These are phyloP conservation scores for Phyllosticta ampelicida DNA, from an alignment of 2,329 filamentous ascomycete genomes.

Conservation along the genomic window DNA sequence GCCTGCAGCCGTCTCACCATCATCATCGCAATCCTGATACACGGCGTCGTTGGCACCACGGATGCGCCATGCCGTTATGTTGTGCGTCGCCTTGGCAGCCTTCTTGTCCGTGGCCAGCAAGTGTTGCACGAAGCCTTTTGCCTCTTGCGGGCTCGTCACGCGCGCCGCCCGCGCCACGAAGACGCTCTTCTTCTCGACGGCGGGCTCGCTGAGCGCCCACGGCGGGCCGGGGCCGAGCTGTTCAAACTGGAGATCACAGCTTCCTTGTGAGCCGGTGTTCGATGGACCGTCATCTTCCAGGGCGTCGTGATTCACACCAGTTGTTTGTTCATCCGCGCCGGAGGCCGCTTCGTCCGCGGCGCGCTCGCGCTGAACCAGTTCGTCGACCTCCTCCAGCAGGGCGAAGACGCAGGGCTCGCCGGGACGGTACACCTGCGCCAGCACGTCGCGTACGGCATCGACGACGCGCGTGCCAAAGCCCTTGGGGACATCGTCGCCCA, in stretches of 20 bases:
- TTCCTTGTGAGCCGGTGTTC: constrained; percentile 13
- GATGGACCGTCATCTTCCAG: neutral
- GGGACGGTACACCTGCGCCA: constrained; percentile 57
- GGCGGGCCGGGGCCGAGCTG: constrained; percentile 36
- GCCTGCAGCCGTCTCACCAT: constrained; percentile 89
- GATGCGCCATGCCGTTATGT: constrained; percentile 91
- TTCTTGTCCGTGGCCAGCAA: constrained; percentile 75
- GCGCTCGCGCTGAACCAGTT: constrained; percentile 42
- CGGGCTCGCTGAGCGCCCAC: constrained; percentile 65
- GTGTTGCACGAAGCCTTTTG: constrained; percentile 59
- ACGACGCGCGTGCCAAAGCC: constrained; percentile 64
- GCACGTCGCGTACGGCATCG: constrained; percentile 54
- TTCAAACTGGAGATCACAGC: constrained; percentile 20
- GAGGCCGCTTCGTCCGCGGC: constrained; percentile 18
- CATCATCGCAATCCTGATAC: constrained; percentile 90
- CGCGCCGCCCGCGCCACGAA: constrained; percentile 70
- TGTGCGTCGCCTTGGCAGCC: constrained; percentile 79
- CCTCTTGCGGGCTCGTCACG: constrained; percentile 60
- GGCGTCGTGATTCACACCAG: constrained; percentile 10
- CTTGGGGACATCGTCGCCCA: constrained; percentile 54
- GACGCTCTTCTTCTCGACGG: constrained; percentile 75
- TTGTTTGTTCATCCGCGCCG: constrained; percentile 14
- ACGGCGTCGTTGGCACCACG: constrained; percentile 44
- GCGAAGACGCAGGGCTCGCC: constrained; percentile 84
- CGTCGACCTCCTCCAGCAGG: constrained; percentile 58